Percentiles rank a stretch among this genome's conserved stretches.
phyloP scores from a whole-genome alignment of 2,329 filamentous ascomycete species.

The Trichoderma harzianum region DNA sequence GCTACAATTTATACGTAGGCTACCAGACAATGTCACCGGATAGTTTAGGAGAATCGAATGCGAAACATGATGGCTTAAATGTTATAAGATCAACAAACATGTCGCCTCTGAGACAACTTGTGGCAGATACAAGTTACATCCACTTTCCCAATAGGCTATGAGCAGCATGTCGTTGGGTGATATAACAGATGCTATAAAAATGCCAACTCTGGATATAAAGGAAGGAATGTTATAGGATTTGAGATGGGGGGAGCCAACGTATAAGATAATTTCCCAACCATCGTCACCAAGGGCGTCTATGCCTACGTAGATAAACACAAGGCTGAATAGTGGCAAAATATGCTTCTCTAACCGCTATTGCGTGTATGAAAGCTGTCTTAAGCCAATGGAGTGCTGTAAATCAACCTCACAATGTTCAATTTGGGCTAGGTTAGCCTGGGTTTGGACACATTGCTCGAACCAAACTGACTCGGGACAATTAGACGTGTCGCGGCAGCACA shows the following conservation, averaged over 20 bases:
- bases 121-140: background rate
- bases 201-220: conserved; percentile 29
- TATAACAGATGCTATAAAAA: background rate
- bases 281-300: conserved; percentile 36
- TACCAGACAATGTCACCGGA: background rate
- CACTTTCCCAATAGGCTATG: background rate
- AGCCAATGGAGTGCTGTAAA: background rate
- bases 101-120: background rate
- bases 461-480: background rate
- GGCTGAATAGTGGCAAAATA: conserved; percentile 30
- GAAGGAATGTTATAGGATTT: conserved; percentile 25
- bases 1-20: background rate
- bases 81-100: background rate
- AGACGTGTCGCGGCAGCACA: background rate
- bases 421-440: background rate
- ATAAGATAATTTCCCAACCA: conserved; percentile 29
- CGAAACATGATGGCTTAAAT: background rate
- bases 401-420: background rate
- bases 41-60: background rate
- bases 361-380: background rate
- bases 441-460: background rate
- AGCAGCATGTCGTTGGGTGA: background rate
- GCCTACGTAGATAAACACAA: conserved; percentile 40
- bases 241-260: conserved; percentile 32
- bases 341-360: conserved; percentile 17